A percentile compares a stretch with the other conserved stretches of the same genome.
These are phyloP conservation scores for Monosporascus sp. DNA, from an alignment of 2,329 filamentous ascomycete genomes.

Conservation along the genomic window DNA sequence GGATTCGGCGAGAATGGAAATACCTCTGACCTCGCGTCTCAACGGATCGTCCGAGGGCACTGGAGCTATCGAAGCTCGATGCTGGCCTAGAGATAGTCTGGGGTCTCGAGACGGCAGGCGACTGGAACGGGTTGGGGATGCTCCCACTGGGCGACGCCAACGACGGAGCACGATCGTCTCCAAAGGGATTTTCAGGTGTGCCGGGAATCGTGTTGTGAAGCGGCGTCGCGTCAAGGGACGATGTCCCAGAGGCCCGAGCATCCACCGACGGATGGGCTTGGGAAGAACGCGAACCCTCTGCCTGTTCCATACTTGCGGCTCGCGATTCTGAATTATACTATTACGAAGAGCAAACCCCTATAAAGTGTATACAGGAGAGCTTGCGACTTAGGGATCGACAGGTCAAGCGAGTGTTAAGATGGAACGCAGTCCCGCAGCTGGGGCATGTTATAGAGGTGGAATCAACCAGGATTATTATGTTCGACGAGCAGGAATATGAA, in stretches of 20 bases:
- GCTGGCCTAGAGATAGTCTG: slow-evolving; percentile 34
- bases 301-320: background rate
- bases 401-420: background rate
- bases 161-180: background rate
- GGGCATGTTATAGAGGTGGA: background rate
- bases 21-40: slow-evolving; percentile 45
- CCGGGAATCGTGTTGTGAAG: background rate
- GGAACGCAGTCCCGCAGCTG: background rate
- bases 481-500: background rate
- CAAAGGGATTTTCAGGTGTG: background rate
- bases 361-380: background rate
- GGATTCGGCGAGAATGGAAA: slow-evolving; percentile 69
- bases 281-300: background rate
- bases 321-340: background rate
- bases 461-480: background rate
- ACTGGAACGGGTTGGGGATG: slow-evolving; percentile 40
- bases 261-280: background rate
- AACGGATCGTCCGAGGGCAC: slow-evolving; percentile 29
- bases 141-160: slow-evolving; percentile 12
- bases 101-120: slow-evolving; percentile 27
- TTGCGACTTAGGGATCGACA: background rate
- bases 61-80: slow-evolving; percentile 43
- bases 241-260: background rate
- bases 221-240: background rate
- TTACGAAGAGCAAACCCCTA: background rate